Evolutionary conservation across 768 basidiomycete genomes (phyloP), one percentile per base, ranked within the genome.

Genomic region (Austroboletus eburneus): DNA sequence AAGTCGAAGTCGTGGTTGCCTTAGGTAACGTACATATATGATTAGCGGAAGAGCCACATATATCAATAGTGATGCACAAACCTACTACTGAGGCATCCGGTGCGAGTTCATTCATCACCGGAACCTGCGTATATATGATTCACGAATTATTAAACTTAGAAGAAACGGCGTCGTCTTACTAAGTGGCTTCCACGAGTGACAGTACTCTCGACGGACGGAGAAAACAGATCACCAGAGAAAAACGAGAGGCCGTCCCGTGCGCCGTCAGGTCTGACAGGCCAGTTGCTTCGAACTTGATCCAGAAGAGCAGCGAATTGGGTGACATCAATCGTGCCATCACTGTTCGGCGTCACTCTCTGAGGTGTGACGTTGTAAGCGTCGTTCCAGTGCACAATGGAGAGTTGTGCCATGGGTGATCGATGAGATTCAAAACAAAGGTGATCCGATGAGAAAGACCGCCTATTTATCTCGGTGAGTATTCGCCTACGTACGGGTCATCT

Each of bases 1-100:
- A 87, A 90, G 65, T 93, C 92, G 64, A 93, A 92, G 55, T 94
- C 92, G 54, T 95, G 92, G 61, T 96, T 94, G 6, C 91, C 89
- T 89, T 27, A 48, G 16, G 44, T 35, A 29, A 33, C 5, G 10
- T 13, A 29, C 27, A 12, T 30, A 42, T 13, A 13, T 22, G 13
- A 35, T 59, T 13, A 64, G 49, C 40, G 36, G 10, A 39, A 20
- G 1, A 27, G 27, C 12, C 12, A 27, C 27, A 27, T 7, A 35
- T 16, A 16, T 24, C 23, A 12, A 34, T 24, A 45, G n/a, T 27
- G 17, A 42, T 27, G 13, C 8, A 65, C 83, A 42, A 24, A 89
- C 90, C 91, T 46, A 86, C 80, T 48, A 91, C 71, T 6, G 91
- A 78, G 30, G 84, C 81, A 64, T 94, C 89, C 20, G 88, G 76